These are phyloP conservation scores for Wickerhamiella occidentalis DNA, from an alignment of 805 yeast species.

Conservation along the genomic window DNA sequence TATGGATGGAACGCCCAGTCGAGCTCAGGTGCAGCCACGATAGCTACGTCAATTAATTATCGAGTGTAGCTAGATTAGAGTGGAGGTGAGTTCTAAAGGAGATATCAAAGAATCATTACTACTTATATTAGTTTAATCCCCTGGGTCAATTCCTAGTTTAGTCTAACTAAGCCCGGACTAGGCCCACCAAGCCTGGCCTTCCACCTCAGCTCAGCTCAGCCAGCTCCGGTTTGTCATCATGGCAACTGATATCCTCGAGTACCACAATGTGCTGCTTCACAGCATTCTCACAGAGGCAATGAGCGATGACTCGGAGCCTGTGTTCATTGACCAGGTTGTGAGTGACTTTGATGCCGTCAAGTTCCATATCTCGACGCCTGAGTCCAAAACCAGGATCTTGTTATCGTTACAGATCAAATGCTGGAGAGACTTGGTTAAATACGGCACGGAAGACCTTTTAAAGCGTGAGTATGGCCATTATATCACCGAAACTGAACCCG, in stretches of 20 bases:
- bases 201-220: too few species aligned
- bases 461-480: slow-evolving; percentile 43
- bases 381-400: slow-evolving; percentile 49
- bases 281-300: slow-evolving; percentile 68
- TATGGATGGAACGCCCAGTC: too few species aligned
- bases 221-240: slow-evolving; percentile 12
- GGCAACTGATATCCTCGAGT: slow-evolving; percentile 73
- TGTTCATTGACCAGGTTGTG: slow-evolving; percentile 64
- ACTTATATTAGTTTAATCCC: too few species aligned
- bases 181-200: too few species aligned
- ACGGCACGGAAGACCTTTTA: slow-evolving; percentile 38
- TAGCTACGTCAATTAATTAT: too few species aligned
- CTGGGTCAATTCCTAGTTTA: too few species aligned
- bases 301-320: slow-evolving; percentile 35
- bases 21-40: too few species aligned
- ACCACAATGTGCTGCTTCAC: slow-evolving; percentile 69
- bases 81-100: too few species aligned
- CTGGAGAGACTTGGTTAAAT: slow-evolving; percentile 56
- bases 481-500: slow-evolving; percentile 48
- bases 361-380: slow-evolving; percentile 85
- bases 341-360: slow-evolving; percentile 95
- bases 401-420: slow-evolving; percentile 65
- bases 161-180: too few species aligned
- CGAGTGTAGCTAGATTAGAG: too few species aligned
- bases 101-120: too few species aligned